A percentile compares a stretch with the other conserved stretches of the same genome.
phyloP scores from a whole-genome alignment of 2,329 filamentous ascomycete species.

The Dendryphion nanum region DNA sequence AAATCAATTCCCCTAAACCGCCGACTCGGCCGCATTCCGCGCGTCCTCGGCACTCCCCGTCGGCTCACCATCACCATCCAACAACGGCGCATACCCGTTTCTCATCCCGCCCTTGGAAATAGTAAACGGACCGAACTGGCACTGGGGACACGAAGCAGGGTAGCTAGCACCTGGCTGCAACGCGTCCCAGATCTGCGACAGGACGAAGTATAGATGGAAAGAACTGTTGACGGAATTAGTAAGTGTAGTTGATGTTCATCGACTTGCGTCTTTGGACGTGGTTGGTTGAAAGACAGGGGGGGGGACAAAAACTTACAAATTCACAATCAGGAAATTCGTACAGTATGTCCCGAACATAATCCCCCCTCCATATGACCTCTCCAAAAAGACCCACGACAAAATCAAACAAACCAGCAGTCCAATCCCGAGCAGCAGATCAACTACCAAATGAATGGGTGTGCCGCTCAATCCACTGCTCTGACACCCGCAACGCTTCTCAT shows the following conservation, averaged over 20 bases:
- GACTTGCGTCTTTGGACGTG: not conserved
- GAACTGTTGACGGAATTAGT: slow-evolving; percentile 12
- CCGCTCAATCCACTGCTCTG: slow-evolving; percentile 21
- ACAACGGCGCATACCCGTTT: slow-evolving; percentile 20
- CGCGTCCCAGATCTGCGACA: slow-evolving; percentile 13
- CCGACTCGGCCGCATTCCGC: no score
- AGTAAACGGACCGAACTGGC: slow-evolving; percentile 18
- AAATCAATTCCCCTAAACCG: no score
- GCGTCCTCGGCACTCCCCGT: slow-evolving; percentile 1
- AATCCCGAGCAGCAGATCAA: slow-evolving; percentile 18
- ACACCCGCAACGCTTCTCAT: slow-evolving; percentile 25
- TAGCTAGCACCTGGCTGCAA: slow-evolving; percentile 12
- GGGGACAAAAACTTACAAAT: slow-evolving; percentile 23
- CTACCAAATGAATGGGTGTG: slow-evolving; percentile 24
- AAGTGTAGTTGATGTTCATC: no score
- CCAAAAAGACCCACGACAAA: slow-evolving; percentile 20
- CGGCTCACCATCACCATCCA: slow-evolving; percentile 10
- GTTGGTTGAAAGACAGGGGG: no score
- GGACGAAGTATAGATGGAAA: slow-evolving; percentile 24
- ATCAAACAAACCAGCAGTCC: slow-evolving; percentile 24
- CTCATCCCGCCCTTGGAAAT: slow-evolving; percentile 4
- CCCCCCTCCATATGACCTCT: not conserved
- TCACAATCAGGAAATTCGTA: slow-evolving; percentile 25
- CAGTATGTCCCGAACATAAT: slow-evolving; percentile 27
- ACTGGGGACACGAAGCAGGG: slow-evolving; percentile 23